Base-by-base conservation (phyloP, 2,329 filamentous ascomycete species). In the Alternaria brassicicola region DNA sequence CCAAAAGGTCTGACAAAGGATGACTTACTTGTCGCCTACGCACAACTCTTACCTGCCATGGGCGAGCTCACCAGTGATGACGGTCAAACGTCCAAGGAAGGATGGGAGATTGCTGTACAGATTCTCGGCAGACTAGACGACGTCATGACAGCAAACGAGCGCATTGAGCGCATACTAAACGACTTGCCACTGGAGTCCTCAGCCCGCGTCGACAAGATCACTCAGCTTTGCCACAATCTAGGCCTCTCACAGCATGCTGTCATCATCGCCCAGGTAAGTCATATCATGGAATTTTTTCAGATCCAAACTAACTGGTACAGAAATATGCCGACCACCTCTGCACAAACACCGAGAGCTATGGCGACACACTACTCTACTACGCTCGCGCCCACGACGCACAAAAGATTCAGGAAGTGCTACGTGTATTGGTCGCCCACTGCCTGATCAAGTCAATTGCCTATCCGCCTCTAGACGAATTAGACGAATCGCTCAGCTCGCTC, bases 81-180 rank as follows among this genome's bases (percentile, higher is more conserved):
- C 56, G 71, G 69, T 2, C 74, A 72, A 38, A 66, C 62, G 19
- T 67, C 68, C 6, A 69, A 65, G 50, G 89, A 93, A 67, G 93
- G 94, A 8, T 98, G 94, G 94, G 92, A 97, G 78, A 80, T 97
- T 71, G 90, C 93, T 0, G 88, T 97, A 41, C 87, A 92, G 59
- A 85, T 97, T 10, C 82, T 97, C 43, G 91, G 90, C 9, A 87
- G 94, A 52, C 85, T 98, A 73, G 90, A 96, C 71, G 88, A 93
- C 58, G 82, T 85, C 0, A 82, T 86, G 47, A 85, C 86, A 48
- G 91, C 91, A 7, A 89, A 91, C 71, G 86, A 89, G 63, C 88
- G 88, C 58, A 90, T 97, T 10, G 85, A 88, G 38, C 85, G 89
- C 58, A 80, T 97, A 61, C 82, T 97, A 41, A 85, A 89, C 54